Conservation (phyloP, 2,329 filamentous ascomycete species). For the Thelonectria blattea region DNA sequence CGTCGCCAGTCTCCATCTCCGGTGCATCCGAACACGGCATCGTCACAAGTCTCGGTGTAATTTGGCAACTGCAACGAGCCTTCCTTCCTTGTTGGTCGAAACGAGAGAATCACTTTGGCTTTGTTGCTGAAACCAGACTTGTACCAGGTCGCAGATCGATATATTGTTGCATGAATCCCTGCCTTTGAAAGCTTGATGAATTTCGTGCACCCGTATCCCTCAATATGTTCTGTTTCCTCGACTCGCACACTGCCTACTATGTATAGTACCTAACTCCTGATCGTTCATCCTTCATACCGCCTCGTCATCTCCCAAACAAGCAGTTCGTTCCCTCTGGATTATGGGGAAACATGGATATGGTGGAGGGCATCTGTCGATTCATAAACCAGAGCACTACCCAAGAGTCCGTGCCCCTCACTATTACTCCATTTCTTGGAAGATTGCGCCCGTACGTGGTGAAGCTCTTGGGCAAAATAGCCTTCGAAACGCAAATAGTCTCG, state of each 20-base stretch:
- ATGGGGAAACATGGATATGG: background rate
- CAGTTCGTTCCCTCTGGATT: no score
- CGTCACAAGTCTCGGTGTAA: background rate
- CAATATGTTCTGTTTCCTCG: no score
- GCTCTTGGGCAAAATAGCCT: no score
- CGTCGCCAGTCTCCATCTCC: background rate
- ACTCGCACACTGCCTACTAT: no score
- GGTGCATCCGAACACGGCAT: constrained; percentile 7
- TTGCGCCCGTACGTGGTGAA: no score
- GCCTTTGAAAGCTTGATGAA: background rate
- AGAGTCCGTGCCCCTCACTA: no score
- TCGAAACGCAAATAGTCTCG: background rate
- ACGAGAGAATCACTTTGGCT: background rate
- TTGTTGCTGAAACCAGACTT: background rate
- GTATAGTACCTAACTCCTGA: no score
- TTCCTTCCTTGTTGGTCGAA: background rate
- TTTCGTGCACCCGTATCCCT: no score
- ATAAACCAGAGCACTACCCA: no score
- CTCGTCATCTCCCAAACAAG: no score
- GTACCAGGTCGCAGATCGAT: background rate
- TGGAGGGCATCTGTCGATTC: background rate
- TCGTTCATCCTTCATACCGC: no score
- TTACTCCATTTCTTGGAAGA: no score
- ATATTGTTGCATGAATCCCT: background rate
- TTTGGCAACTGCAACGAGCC: background rate